These are phyloP conservation scores for Inonotus obliquus DNA, from an alignment of 1,284 basidiomycete genomes.

Conservation along the genomic window DNA sequence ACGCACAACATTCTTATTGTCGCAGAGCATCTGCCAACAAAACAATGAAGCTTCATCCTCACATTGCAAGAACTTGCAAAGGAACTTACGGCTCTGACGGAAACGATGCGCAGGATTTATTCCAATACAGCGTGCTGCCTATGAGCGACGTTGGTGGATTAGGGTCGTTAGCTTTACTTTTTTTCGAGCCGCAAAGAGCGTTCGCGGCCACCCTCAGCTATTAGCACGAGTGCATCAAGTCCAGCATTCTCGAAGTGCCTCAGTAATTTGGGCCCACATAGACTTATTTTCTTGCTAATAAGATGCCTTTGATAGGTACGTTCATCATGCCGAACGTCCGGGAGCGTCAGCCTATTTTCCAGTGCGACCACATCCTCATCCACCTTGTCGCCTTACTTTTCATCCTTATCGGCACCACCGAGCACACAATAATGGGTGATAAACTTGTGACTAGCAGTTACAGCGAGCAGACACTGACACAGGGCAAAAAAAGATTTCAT, in stretches of 20 bases:
- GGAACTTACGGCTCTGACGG: conserved; percentile 76
- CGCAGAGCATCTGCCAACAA: conserved; percentile 5
- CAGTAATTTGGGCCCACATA: conserved; percentile 35
- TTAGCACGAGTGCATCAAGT: not conserved
- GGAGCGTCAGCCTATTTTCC: conserved; percentile 67
- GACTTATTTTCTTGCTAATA: not conserved
- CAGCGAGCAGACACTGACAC: too few species aligned
- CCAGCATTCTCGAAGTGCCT: conserved; percentile 26
- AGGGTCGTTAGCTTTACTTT: conserved; percentile 1
- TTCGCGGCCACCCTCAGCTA: not conserved
- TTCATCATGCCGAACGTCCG: conserved; percentile 58
- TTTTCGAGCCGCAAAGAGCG: not conserved
- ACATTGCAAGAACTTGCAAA: conserved; percentile 87
- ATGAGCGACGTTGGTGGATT: conserved; percentile 38
- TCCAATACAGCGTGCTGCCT: conserved; percentile 50
- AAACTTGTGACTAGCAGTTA: too few species aligned
- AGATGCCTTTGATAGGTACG: conserved; percentile 38
- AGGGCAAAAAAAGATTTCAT: too few species aligned
- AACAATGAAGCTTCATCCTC: conserved; percentile 77
- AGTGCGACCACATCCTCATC: conserved; percentile 71
- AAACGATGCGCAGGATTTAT: conserved; percentile 75
- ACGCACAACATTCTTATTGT: conserved; percentile 29
- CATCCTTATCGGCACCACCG: too few species aligned
- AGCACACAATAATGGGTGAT: too few species aligned
- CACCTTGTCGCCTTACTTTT: too few species aligned